phyloP scores from a whole-genome alignment of 2,329 filamentous ascomycete genomes.

The Chaetomium sp. region DNA sequence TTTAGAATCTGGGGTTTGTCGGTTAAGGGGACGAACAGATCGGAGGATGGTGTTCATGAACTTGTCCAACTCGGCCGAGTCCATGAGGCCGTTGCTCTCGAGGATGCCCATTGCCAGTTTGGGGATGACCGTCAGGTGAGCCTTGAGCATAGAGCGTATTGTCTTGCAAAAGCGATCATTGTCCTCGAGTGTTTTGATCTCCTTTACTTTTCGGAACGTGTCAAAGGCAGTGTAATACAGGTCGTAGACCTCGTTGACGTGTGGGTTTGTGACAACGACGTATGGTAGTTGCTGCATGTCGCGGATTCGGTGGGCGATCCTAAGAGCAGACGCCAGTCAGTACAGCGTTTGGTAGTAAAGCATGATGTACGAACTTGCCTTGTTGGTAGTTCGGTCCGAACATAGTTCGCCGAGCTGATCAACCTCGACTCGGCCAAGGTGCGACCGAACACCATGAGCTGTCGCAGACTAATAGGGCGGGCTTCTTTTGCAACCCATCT shows the following conservation, averaged over 20 bases:
- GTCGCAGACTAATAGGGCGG: slow-evolving; percentile 91
- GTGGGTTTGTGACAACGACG: slow-evolving; percentile 90
- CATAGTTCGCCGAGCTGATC: slow-evolving; percentile 95
- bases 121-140: slow-evolving; percentile 91
- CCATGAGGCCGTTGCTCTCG: slow-evolving; percentile 83
- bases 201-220: slow-evolving; percentile 77
- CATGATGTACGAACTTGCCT: slow-evolving; percentile 51
- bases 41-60: slow-evolving; percentile 95
- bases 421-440: slow-evolving; percentile 87
- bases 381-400: slow-evolving; percentile 89
- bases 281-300: slow-evolving; percentile 98
- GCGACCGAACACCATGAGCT: slow-evolving; percentile 95
- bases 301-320: slow-evolving; percentile 88
- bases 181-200: slow-evolving; percentile 83
- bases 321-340: slow-evolving; percentile 41
- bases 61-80: slow-evolving; percentile 77
- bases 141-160: slow-evolving; percentile 76
- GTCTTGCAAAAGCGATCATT: slow-evolving; percentile 85
- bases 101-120: slow-evolving; percentile 92
- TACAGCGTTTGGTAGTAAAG: background rate
- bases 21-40: slow-evolving; percentile 62
- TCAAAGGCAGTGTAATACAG: slow-evolving; percentile 98
- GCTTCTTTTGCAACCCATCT: slow-evolving; percentile 95
- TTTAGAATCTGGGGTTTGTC: background rate
- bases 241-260: slow-evolving; percentile 94